These are phyloP conservation scores for Chloranthus sessilifolius DNA, from an alignment of 164 flowering plant genomes.

Conservation along the genomic window DNA sequence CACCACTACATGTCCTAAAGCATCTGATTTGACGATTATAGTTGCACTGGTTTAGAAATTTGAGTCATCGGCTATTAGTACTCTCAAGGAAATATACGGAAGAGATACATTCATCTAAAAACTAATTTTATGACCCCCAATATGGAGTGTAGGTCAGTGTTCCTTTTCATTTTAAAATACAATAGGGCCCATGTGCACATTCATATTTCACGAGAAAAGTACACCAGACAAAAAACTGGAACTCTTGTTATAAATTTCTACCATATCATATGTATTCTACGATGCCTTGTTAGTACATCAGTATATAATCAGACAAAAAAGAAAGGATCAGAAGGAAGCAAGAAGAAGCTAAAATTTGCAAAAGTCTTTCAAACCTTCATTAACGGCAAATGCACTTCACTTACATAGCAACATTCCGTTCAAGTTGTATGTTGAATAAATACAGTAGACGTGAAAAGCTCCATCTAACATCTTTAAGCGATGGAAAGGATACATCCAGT, in stretches of 20 bases:
- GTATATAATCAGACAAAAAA: not conserved
- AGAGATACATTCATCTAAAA: too few species aligned
- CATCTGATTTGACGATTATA: too few species aligned
- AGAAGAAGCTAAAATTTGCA: too few species aligned
- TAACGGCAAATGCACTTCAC: too few species aligned
- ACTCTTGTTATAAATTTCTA: not conserved
- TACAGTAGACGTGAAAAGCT: constrained; percentile 58
- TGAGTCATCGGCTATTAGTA: too few species aligned
- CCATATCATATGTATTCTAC: not conserved
- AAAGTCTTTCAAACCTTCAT: too few species aligned
- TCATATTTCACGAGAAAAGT: not conserved
- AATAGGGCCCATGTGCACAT: not conserved
- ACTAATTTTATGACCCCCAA: not conserved
- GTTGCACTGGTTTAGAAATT: too few species aligned
- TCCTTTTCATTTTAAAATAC: not conserved
- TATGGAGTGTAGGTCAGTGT: not conserved
- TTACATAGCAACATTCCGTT: constrained; percentile 83
- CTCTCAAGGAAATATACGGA: too few species aligned
- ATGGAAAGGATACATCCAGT: constrained; percentile 78
- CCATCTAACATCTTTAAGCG: constrained; percentile 71
- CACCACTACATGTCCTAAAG: too few species aligned
- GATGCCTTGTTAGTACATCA: not conserved
- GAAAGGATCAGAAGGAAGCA: too few species aligned
- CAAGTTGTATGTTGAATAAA: constrained; percentile 78
- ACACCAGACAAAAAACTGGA: not conserved